A percentile compares a stretch with the other conserved stretches of the same genome.
Conservation (phyloP, 371 early-diverging fungal species). For the Syncephalastrum contaminatum region DNA sequence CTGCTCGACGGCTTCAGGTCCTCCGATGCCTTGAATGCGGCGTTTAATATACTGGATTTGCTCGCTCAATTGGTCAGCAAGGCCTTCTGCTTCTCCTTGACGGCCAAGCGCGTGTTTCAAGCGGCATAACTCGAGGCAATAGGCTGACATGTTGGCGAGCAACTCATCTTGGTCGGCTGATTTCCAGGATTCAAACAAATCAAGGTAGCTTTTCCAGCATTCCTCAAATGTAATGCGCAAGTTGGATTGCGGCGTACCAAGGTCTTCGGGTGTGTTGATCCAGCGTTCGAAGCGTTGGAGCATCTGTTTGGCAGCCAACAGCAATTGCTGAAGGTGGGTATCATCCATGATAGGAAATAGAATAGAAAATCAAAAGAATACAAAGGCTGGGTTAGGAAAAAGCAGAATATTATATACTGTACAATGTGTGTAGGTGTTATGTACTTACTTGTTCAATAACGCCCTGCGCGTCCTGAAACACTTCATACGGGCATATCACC, state of each 20-base stretch:
- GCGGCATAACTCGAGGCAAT: constrained; percentile 69
- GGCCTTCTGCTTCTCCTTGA: constrained; percentile 50
- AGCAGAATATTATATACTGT: neutral
- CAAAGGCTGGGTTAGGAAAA: constrained; percentile 7
- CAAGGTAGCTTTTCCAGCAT: constrained; percentile 58
- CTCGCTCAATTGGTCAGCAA: constrained; percentile 57
- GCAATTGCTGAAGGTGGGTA: constrained; percentile 30
- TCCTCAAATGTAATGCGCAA: constrained; percentile 40
- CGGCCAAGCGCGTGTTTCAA: constrained; percentile 65
- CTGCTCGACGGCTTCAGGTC: constrained; percentile 21
- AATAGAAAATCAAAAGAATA: constrained; percentile 2
- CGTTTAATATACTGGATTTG: constrained; percentile 41
- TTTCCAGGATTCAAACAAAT: constrained; percentile 74
- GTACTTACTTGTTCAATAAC: constrained; percentile 52
- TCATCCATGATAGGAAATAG: constrained; percentile 11
- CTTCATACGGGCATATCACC: constrained; percentile 59
- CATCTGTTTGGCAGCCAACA: constrained; percentile 44
- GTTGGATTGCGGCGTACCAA: constrained; percentile 11
- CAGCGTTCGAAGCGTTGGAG: constrained; percentile 58
- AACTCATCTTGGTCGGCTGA: constrained; percentile 60
- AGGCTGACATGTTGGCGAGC: constrained; percentile 58
- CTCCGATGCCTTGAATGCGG: constrained; percentile 30
- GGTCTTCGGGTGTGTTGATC: constrained; percentile 27
- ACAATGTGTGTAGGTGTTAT: constrained; percentile 1
- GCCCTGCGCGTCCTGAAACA: constrained; percentile 51